Base-by-base conservation (phyloP, 768 basidiomycete species). In the Tylopilus sp. region DNA sequence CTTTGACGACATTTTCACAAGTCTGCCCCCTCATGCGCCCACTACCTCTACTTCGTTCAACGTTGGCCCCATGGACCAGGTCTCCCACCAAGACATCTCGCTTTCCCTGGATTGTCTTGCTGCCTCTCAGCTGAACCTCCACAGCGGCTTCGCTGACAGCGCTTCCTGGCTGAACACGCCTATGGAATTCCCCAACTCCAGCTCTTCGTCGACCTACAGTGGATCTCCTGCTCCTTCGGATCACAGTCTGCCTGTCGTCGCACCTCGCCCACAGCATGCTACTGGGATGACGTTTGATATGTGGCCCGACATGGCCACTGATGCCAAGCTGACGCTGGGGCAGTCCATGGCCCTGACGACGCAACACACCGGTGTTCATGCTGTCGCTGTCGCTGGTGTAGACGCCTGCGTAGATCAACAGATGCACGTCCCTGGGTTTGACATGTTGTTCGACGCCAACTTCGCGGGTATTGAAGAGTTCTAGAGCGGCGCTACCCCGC, bases 191-290 rank as follows among this genome's bases (percentile, higher is more conserved):
- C 6, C 60, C 2, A 47, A 59, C 28, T 73, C 75, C 1, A 61
- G 67, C 7, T 65, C 75, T 0, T 76, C 77, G 0, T 74, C 77
- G 2, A 63, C 68, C 6, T 78, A 77, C 57, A 71, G 74, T 0
- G 73, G 73, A 1, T 78, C 77, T 0, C 74, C 75, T 0, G 61
- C 69, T 0, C 68, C 54, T 0, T 64, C 69, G 3, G 69, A 72
- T 13, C 57, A 57, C 42, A 45, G 57, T 13, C 54, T 69, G 0
- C 68, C 68, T 0, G 23, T 71, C 18, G 21, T 58, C 17, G 69
- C 69, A 17, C 70, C 67, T 1, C 62, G 57, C 20, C 66, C 63
- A 2, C 65, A 67, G 31, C 58, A 58, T 12, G 49, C 38, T 2
- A 33, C 51, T 6, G 42, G 40, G 0, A 2, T 43, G 7, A 12